Conservation (phyloP, 2,329 filamentous ascomycete species). For the Penicillium sp. region DNA sequence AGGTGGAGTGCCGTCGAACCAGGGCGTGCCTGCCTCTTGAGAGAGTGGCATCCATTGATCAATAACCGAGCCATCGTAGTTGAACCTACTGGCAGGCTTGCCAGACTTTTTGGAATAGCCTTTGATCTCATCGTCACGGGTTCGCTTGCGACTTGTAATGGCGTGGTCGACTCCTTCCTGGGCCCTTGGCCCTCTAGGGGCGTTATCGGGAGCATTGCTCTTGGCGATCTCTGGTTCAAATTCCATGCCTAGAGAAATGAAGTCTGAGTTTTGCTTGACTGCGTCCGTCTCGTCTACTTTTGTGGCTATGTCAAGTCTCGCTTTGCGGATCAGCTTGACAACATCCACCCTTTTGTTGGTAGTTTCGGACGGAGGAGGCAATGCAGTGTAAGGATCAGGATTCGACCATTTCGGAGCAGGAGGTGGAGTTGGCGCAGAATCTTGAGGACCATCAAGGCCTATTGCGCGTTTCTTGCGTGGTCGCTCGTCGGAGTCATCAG, state of each 20-base stretch:
- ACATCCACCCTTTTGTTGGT: slow-evolving; percentile 76
- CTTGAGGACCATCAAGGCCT: slow-evolving; percentile 20
- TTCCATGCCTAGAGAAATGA: slow-evolving; percentile 79
- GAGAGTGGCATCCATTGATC: slow-evolving; percentile 53
- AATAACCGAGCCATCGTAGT: slow-evolving; percentile 52
- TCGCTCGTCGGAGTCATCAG: slow-evolving; percentile 35
- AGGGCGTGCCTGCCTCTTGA: slow-evolving; percentile 56
- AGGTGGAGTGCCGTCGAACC: slow-evolving; percentile 47
- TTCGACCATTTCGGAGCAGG: slow-evolving; percentile 83
- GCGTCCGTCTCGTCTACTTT: slow-evolving; percentile 54
- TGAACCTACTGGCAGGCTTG: slow-evolving; percentile 54
- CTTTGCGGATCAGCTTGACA: slow-evolving; percentile 87
- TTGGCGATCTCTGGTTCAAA: slow-evolving; percentile 27
- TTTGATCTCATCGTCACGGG: slow-evolving; percentile 66
- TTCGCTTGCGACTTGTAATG: slow-evolving; percentile 73
- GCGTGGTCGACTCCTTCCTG: slow-evolving; percentile 42
- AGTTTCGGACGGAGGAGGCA: slow-evolving; percentile 75
- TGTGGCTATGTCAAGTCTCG: slow-evolving; percentile 61
- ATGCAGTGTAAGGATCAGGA: slow-evolving; percentile 85
- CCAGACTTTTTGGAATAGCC: slow-evolving; percentile 53
- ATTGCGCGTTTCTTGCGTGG: slow-evolving; percentile 43
- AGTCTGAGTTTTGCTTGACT: slow-evolving; percentile 67
- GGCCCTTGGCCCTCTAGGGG: slow-evolving; percentile 37
- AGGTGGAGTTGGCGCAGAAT: slow-evolving; percentile 24
- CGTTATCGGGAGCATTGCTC: slow-evolving; percentile 34